Base-by-base conservation (phyloP, 371 early-diverging fungal species). In the Mucor indicus region DNA sequence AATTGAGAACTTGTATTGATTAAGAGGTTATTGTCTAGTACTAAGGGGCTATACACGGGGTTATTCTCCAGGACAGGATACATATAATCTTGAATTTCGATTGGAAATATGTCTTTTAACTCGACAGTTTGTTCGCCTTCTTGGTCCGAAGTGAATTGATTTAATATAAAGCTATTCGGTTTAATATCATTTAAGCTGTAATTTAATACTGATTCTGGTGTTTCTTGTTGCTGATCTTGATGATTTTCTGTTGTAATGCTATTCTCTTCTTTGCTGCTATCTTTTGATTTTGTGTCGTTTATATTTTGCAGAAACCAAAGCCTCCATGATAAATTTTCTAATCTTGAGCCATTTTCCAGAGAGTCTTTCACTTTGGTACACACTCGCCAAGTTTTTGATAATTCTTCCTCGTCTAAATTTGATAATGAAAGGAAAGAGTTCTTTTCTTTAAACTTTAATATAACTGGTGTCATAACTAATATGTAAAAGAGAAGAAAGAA, bases 261-360 rank as follows among this genome's bases (percentile, higher is more conserved):
- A 12, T 32, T 17, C 37, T 41, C 44, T 57, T 43, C 16, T 50
- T 35, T 36, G 38, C 33, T 22, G 41, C 46, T 35, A n/a, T 33
- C 15, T 33, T 33, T 33, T 9, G 4, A 29, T 8, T 29, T 6
- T 6, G 30, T 29, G 12, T 6, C 12, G 30, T 29, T 12, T 19
- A 79, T 69, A 50, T 88, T 78, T 32, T 87, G 88, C 55, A 90
- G 72, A 50, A 89, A 85, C 92, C 91, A 90, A 33, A 92, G 67
- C 24, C 94, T 72, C 94, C 94, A 93, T 10, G 89, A 84, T 49
- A 93, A 75, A 62, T 93, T 93, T 58, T 93, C 94, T 36, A 92
- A 69, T 42, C 94, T 75, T 32, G 80, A 78, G 16, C 93, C 94
- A 55, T 92, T 86, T 48, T 89, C 90, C 10, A 93, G 73, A 12